Base-by-base conservation (phyloP, 1,139 yeast species). In the Williopsis jadinii region DNA sequence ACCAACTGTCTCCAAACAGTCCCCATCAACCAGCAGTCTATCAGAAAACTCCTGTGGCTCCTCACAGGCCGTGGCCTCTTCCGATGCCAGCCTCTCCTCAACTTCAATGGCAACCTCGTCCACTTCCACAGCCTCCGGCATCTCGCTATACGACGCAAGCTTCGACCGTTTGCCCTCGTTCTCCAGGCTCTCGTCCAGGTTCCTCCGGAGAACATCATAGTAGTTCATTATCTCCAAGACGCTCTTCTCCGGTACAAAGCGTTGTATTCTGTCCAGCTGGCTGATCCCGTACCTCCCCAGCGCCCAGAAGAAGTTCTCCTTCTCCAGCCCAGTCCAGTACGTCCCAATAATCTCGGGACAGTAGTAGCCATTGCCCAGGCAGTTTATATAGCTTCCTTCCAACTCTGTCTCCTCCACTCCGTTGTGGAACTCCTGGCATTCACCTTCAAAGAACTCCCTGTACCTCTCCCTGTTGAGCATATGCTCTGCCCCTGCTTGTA, bases 71-170 rank as follows among this genome's bases (percentile, higher is more conserved):
- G 24, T 19, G 24, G 24, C 24, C 6, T 19, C 6, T 19, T 33
- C 28, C 12, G 14, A 14, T 6, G 38, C 6, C 5, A 41, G 32
- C 3, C 26, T 37, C 34, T 71, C 73, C 49, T 73, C 78, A 44
- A 67, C 53, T 8, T 53, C 48, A 5, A 67, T 50, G 41, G 62
- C 66, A 11, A 52, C 46, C 11, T 62, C 65, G 41, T 67, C 66
- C 55, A 73, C 60, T 46, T 73, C 79, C 41, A 61, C 55, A 1
- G 75, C 71, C 9, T 60, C 59, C 2, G 79, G 78, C 13, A 71
- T 48, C 2, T 68, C 66, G 9, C 52, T 46, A 48, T 68, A 68
- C 15, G 42, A 50, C n/a, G 60, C 40, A 32, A 62, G 48, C 8
- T 41, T 39, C 24, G 50, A 40, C 30, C 30, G 42, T n/a, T 39